A percentile compares a stretch with the other conserved stretches of the same genome.
Evolutionary conservation across 2,329 filamentous ascomycete species (phyloP).

Genomic region (Lecanosticta acicola): DNA sequence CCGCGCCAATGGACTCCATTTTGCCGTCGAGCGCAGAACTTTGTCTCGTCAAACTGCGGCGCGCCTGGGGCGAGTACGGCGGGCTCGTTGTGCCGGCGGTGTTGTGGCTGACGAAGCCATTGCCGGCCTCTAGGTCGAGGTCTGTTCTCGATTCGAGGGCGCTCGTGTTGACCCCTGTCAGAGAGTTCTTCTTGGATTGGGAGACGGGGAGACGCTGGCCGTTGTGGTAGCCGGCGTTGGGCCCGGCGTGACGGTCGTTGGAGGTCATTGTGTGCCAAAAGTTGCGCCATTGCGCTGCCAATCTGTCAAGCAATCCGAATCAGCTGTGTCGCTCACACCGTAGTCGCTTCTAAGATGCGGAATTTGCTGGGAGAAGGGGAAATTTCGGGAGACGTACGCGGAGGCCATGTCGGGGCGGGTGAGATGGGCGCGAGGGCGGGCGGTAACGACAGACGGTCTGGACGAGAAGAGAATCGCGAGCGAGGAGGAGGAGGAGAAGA

Average conservation of each 20-base stretch:
- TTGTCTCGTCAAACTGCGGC: slow-evolving; percentile 57
- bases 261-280: slow-evolving; percentile 87
- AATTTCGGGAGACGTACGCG: slow-evolving; percentile 3
- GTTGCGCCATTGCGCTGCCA: slow-evolving; percentile 70
- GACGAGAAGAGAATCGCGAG: background rate
- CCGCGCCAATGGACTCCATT: slow-evolving; percentile 65
- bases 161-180: slow-evolving; percentile 72
- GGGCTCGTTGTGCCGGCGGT: slow-evolving; percentile 55
- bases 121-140: slow-evolving; percentile 57
- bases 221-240: slow-evolving; percentile 87
- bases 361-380: background rate
- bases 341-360: background rate
- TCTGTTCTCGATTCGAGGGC: slow-evolving; percentile 84
- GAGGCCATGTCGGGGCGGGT: slow-evolving; percentile 6
- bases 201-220: slow-evolving; percentile 84
- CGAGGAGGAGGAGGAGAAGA: background rate
- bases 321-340: background rate
- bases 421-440: slow-evolving; percentile 1
- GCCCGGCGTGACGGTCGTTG: slow-evolving; percentile 77
- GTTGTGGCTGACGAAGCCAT: slow-evolving; percentile 57
- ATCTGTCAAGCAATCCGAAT: slow-evolving; percentile 15
- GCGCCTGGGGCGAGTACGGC: slow-evolving; percentile 85
- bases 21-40: slow-evolving; percentile 35
- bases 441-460: slow-evolving; percentile 7
- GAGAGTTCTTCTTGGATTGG: slow-evolving; percentile 71